Percentiles rank a stretch among this genome's conserved stretches.
Conservation (phyloP, 257 asterid genomes). For the Forsythia viridissima region DNA sequence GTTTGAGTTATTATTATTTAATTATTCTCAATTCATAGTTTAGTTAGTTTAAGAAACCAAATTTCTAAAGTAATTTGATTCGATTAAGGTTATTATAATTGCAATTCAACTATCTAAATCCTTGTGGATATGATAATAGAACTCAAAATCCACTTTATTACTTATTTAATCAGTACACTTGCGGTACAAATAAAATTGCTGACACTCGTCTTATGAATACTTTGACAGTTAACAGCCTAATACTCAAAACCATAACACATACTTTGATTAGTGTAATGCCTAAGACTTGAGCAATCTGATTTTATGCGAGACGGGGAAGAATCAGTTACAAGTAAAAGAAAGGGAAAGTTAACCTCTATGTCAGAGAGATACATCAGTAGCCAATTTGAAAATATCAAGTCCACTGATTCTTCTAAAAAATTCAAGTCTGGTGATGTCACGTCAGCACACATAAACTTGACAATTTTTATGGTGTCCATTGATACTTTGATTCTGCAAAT, state of each 20-base stretch:
- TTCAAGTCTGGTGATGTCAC: constrained; percentile 78
- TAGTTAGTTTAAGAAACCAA: too few species aligned
- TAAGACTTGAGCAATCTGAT: not conserved
- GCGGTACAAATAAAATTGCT: too few species aligned
- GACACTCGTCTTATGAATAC: too few species aligned
- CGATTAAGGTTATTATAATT: too few species aligned
- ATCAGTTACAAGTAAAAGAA: not conserved
- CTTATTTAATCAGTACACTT: too few species aligned
- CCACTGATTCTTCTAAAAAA: constrained; percentile 71
- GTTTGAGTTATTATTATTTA: too few species aligned
- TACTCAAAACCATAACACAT: not conserved
- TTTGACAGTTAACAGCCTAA: not conserved
- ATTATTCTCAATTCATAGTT: too few species aligned
- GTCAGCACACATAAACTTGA: constrained; percentile 87
- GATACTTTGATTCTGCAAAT: constrained; percentile 69
- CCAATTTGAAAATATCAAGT: constrained; percentile 91
- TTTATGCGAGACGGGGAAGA: not conserved
- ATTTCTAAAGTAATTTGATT: too few species aligned
- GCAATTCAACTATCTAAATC: too few species aligned
- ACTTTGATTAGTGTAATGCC: not conserved
- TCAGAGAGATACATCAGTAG: constrained; percentile 96
- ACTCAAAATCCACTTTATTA: too few species aligned
- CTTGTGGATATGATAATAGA: too few species aligned
- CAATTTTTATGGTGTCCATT: constrained; percentile 64
- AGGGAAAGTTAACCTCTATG: constrained; percentile 56